A percentile compares a stretch with the other conserved stretches of the same genome.
phyloP scores from a whole-genome alignment of 129 eudicot genomes.

The Arctium minus region DNA sequence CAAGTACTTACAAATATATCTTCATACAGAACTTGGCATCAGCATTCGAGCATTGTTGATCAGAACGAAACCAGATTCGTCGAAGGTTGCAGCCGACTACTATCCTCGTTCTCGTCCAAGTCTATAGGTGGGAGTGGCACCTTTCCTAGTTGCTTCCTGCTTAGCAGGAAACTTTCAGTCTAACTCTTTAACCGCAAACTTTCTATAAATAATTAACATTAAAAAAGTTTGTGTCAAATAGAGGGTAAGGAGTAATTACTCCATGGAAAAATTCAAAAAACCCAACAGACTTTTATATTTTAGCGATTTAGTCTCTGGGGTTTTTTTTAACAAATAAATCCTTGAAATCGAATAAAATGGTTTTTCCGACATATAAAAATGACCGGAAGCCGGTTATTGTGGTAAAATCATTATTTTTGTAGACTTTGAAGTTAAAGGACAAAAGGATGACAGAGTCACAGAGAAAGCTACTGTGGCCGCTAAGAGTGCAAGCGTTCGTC shows the following conservation, averaged over 20 bases:
- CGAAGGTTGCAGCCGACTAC: constrained; percentile 29
- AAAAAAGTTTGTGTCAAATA: background rate
- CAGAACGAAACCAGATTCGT: constrained; percentile 44
- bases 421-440: too few relatives aligned
- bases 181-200: background rate
- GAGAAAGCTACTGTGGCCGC: too few relatives aligned
- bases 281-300: background rate
- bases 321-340: background rate
- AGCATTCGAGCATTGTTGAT: constrained; percentile 9
- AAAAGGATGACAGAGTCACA: too few relatives aligned
- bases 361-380: background rate
- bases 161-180: constrained; percentile 8
- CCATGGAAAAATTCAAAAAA: too few relatives aligned
- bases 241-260: too few relatives aligned
- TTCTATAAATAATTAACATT: background rate
- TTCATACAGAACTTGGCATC: constrained; percentile 16
- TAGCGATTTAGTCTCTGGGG: background rate
- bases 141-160: constrained; percentile 49
- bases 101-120: constrained; percentile 46
- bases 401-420: too few relatives aligned
- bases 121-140: constrained; percentile 34
- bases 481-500: too few relatives aligned
- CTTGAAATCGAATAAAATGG: background rate
- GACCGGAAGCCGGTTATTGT: too few relatives aligned
- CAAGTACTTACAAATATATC: constrained; percentile 25